Conservation (phyloP, 2,329 filamentous ascomycete genomes). For the Fusarium irregulare region DNA sequence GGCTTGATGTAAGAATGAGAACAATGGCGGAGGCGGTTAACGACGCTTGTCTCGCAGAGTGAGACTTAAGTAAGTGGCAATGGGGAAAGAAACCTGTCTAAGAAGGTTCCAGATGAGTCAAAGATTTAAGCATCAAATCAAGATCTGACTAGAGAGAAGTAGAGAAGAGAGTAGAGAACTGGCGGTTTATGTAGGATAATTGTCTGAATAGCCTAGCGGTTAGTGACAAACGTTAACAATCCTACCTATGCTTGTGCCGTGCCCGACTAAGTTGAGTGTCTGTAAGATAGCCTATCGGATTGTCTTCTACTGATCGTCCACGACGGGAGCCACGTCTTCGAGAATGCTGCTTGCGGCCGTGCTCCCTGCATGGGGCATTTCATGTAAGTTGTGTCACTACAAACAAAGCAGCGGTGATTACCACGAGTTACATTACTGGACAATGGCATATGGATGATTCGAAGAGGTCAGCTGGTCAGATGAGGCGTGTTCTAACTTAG, state of each 20-base stretch:
- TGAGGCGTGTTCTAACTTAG: slow-evolving; percentile 21
- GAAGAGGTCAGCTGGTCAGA: slow-evolving; percentile 38
- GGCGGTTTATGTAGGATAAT: slow-evolving; percentile 31
- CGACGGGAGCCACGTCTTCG: slow-evolving; percentile 27
- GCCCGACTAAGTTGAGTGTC: neutral
- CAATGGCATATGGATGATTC: slow-evolving; percentile 15
- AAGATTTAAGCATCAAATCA: slow-evolving; percentile 1
- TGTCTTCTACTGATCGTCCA: slow-evolving; percentile 10
- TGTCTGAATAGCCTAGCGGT: neutral
- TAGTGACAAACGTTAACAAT: slow-evolving; percentile 10
- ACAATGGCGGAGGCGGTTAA: slow-evolving; percentile 15
- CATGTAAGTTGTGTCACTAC: slow-evolving; percentile 40
- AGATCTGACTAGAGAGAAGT: slow-evolving; percentile 5
- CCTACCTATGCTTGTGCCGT: neutral
- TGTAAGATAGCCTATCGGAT: slow-evolving; percentile 17
- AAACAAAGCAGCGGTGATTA: slow-evolving; percentile 9
- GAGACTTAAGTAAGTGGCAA: slow-evolving; percentile 20
- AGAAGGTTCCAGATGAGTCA: slow-evolving; percentile 26
- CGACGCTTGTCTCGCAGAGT: slow-evolving; percentile 20
- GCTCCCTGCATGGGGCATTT: slow-evolving; percentile 4
- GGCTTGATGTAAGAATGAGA: slow-evolving; percentile 10
- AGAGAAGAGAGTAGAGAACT: neutral
- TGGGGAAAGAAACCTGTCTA: neutral
- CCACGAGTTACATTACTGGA: slow-evolving; percentile 24
- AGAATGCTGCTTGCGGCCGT: slow-evolving; percentile 23